Evolutionary conservation across 257 asterid species (phyloP), one percentile per base, ranked within the genome.

Genomic region (Lycium ferocissimum): DNA sequence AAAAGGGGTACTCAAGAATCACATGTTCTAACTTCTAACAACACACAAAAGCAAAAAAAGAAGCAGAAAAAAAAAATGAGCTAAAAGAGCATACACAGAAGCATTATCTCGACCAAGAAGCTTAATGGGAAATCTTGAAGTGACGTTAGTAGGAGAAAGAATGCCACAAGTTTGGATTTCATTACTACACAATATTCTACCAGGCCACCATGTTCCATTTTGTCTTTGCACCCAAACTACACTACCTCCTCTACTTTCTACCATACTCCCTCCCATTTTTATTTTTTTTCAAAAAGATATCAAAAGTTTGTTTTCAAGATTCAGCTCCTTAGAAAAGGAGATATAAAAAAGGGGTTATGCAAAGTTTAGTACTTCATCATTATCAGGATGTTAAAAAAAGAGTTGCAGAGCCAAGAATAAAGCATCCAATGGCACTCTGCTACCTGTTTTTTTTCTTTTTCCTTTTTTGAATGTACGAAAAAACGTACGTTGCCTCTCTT

Each of bases 381-480:
- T 81, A 40, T 58, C 37, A 37, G 33, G 33, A 26, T 0, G 33
- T 26, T 26, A 26, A 20, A 10, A 26, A 40, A 33, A 26, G 58
- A 56, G 75, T 73, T 20, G 81, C 79, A 80, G 81, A 61, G 54
- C 13, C 4, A 69, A 63, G 66, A 35, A 57, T 53, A 66, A 45
- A 65, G 87, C 69, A 61, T 81, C 65, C 96, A 91, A 89, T 91
- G 94, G 91, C 86, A 84, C 86, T 47, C 33, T 69, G 93, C 92
- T 86, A 87, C 91, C 89, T 86, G 91, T 83, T 76, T 72, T 22
- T 12, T 49, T 75, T 49, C 11, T 2, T 65, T 12, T 49, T 75
- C 22, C 11, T 2, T 65, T 65, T 86, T 89, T 78, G 58, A 85
- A 89, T 73, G 93, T 92, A 91, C 95, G 90, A 78, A 1, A 26